Evolutionary conservation across 1,284 basidiomycete species (phyloP), one percentile per base, ranked within the genome.

Genomic region (Trametes hirsuta): DNA sequence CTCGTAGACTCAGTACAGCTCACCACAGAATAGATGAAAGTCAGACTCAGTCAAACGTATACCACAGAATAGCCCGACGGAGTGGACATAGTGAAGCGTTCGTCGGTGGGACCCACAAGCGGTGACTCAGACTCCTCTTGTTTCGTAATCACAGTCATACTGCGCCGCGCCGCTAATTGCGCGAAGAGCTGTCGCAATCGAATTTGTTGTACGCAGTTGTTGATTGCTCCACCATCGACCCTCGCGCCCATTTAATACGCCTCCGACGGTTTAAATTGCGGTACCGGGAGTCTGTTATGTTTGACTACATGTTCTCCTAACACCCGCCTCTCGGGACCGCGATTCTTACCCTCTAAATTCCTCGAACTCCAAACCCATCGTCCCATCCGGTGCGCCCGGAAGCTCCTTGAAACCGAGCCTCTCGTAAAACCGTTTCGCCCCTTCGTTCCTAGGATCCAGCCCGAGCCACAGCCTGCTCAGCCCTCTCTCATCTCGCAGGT

Each of bases 391-490:
- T 21, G 79, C 80, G 0, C 81, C 83, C 42, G 79, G 78, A 58
- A 88, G 77, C 22, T 66, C 69, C 68, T 75, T 73, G 69, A 88
- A 89, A 4, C 85, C 85, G 53, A 89, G 50, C 58, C 74, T 76
- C 58, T 74, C 72, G 68, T 90, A 89, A 70, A 88, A 89, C 59
- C 66, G 73, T 66, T 75, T 80, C 40, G 85, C 87, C n/a, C 73
- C 75, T 15, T 71, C 73, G 71, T 90, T 89, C 64, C 79, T 75
- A 30, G 81, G 77, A 70, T 88, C 85, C 68, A 87, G 68, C 9
- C 86, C 86, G 18, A 89, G 69, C 85, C 86, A 88, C 21, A 89
- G 67, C 2, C 78, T 76, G n/a, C 75, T 71, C 40, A 85, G 60
- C 41, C 81, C 81, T 63, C 78, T 72, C 49, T 71, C 68, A 24